These are phyloP conservation scores for Fusarium sp. DNA, from an alignment of 2,329 filamentous ascomycete genomes.

Conservation along the genomic window DNA sequence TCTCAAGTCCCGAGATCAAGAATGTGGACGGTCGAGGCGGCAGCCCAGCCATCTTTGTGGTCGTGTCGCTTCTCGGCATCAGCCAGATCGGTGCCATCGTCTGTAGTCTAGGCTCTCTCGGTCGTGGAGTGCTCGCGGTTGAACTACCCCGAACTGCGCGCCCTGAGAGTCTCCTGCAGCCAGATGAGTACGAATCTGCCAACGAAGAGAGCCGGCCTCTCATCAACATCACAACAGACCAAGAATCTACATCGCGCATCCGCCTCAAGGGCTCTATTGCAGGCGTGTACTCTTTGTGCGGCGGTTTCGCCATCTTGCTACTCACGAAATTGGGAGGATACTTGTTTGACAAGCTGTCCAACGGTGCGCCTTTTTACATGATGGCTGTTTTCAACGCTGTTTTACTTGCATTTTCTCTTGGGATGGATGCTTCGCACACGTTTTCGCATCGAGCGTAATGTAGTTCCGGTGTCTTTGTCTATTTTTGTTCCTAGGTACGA, in stretches of 20 bases:
- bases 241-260: slow-evolving; percentile 61
- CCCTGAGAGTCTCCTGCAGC: slow-evolving; percentile 49
- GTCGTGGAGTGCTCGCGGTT: slow-evolving; percentile 78
- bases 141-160: slow-evolving; percentile 54
- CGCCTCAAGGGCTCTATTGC: slow-evolving; percentile 92
- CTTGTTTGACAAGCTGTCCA: slow-evolving; percentile 81
- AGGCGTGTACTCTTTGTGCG: slow-evolving; percentile 91
- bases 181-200: slow-evolving; percentile 57
- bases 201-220: slow-evolving; percentile 58
- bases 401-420: slow-evolving; percentile 70
- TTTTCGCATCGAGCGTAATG: slow-evolving; percentile 49
- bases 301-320: slow-evolving; percentile 88
- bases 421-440: slow-evolving; percentile 62
- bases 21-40: slow-evolving; percentile 75
- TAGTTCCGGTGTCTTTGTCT: background rate
- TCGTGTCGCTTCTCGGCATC: slow-evolving; percentile 85
- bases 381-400: slow-evolving; percentile 90
- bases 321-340: slow-evolving; percentile 92
- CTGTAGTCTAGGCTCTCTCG: slow-evolving; percentile 90
- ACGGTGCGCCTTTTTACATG: slow-evolving; percentile 90
- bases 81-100: slow-evolving; percentile 98
- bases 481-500: slow-evolving; percentile 24
- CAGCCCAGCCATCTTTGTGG: slow-evolving; percentile 76
- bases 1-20: slow-evolving; percentile 81
- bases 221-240: slow-evolving; percentile 51